Base-by-base conservation (phyloP, 371 early-diverging fungal genomes). In the Mortierella sp. region DNA sequence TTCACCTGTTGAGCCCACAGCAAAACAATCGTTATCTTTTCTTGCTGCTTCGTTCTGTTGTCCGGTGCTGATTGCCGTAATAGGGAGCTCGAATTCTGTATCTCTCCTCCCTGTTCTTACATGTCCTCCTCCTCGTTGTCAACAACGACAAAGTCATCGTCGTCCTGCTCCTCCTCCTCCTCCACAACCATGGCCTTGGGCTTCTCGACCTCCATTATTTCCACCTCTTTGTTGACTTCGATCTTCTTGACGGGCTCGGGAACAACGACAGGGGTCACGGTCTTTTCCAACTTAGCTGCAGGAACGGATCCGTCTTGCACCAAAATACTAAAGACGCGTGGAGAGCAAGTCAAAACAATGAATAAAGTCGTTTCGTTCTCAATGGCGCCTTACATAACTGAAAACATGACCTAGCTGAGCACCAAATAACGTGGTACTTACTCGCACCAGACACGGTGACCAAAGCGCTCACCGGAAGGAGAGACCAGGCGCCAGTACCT, bases 361-460 rank as follows among this genome's bases (percentile, higher is more conserved):
- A 68, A 68, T 68, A 38, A 68, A 68, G 18, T 10, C 7, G 10
- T 68, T 63, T 68, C 10, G 21, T 68, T 21, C 21, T 2, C n/a
- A 7, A 60, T 14, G 8, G n/a, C 60, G 44, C 65, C 60, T 32
- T 16, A 6, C 10, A 48, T 16, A 11, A 24, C 43, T 46, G 44
- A 32, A 72, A 48, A 38, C 11, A 38, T 24, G 16, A 12, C 18
- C 14, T 18, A 49, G 4, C 18, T 24, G n/a, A 24, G 32, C 24
- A 16, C 43, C 14, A n/a, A 51, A 0, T 21, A 56, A 24, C 8
- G 6, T 48, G 27, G 44, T 35, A 68, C 83, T 75, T 83, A 83
- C 83, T 91, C 89, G 78, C 94, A 94, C 95, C 94, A 94, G 18
- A 95, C 63, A 8, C 82, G 88, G 73, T 94, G 90, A 35, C 95